Evolutionary conservation across 345 rosid genomes (phyloP), one percentile per base, ranked within the genome.

Genomic region (Arabis alpina): DNA sequence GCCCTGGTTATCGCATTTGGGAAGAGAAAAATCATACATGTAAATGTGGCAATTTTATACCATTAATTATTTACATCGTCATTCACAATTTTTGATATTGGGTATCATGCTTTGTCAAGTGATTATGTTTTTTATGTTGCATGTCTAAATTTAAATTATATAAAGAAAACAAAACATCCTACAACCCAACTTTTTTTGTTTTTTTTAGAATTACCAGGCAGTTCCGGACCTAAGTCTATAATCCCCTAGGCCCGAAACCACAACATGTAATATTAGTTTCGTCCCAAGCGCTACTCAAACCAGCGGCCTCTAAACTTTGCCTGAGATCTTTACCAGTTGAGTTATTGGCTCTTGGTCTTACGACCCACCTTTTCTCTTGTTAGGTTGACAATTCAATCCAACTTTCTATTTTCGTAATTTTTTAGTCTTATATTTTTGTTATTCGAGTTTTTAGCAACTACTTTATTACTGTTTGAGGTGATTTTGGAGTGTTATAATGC

Each of bases 321-420:
- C 23, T 19, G 23, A 19, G 23, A 19, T 19, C 23, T 19, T 19
- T 19, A 19, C 23, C 23, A 19, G 23, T 19, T 19, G 23, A 19
- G 23, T 19, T 19, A 19, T 19, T 19, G 23, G 23, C 23, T 19
- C 23, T 19, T 19, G 23, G 23, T 19, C 1, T 1, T 19, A 19
- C 23, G 23, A 19, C 23, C 23, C 14, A 58, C 4, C 14, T 58
- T 47, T 36, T 25, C 28, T 40, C 5, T 34, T 7, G 10, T 25
- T 47, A 48, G 49, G 57, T 37, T n/a, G 39, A 37, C 32, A 28
- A 59, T 9, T 49, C 9, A 7, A 58, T 70, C 19, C n/a, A 49
- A 59, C 11, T 50, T 70, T 70, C 60, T 61, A 51, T 60, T 70
- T 60, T 61, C 5, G 14, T 41, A 51, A 60, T 60, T 51, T 51